Conservation (phyloP, 2,329 filamentous ascomycete genomes). For the Tolypocladium tropicale region DNA sequence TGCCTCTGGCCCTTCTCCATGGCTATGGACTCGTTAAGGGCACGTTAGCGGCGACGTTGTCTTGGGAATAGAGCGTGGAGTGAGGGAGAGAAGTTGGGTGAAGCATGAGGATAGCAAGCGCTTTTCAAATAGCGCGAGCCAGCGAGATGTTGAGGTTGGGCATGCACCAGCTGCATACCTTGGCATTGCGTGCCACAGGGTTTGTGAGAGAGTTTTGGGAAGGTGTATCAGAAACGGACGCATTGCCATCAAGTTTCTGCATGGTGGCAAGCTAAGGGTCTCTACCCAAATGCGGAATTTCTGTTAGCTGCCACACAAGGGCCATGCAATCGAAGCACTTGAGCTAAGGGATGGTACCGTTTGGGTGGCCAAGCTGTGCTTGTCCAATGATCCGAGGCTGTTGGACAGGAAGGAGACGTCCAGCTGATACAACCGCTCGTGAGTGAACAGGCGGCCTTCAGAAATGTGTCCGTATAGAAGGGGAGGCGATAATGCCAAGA, state of each 20-base stretch:
- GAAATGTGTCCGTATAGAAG: background rate
- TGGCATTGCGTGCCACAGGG: background rate
- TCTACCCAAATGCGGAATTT: background rate
- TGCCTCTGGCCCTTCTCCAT: background rate
- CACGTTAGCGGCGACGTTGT: background rate
- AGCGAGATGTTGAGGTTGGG: background rate
- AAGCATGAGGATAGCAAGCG: background rate
- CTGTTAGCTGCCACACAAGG: background rate
- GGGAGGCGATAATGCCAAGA: background rate
- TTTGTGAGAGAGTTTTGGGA: background rate
- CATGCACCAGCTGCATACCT: background rate
- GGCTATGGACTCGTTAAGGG: background rate
- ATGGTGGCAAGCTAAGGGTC: background rate
- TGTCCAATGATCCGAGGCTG: background rate
- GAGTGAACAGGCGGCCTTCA: no score
- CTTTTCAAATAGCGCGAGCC: background rate
- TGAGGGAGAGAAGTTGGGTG: background rate
- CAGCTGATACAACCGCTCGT: no score
- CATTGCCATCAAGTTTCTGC: background rate
- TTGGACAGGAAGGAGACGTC: background rate
- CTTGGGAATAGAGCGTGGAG: background rate
- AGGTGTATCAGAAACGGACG: background rate
- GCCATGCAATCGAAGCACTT: background rate
- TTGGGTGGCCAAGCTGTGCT: background rate
- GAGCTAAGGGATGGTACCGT: background rate